phyloP scores from a whole-genome alignment of 1,139 yeast genomes.

The Suhomyces bribrorum region DNA sequence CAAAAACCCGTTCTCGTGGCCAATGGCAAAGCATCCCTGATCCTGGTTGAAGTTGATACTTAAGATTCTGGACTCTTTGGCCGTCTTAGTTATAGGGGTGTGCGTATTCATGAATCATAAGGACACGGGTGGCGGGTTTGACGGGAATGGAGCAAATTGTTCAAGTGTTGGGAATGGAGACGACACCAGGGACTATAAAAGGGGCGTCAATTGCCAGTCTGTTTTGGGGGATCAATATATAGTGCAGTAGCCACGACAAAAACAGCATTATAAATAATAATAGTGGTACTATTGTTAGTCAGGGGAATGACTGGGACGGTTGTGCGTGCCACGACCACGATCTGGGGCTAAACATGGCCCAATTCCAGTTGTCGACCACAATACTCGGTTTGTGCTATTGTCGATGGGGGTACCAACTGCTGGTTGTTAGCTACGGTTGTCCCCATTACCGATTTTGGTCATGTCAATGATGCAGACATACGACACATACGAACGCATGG shows the following conservation, averaged over 20 bases:
- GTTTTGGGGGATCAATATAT: background rate
- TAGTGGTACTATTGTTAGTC: background rate
- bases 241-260: background rate
- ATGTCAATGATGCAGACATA: background rate
- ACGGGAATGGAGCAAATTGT: background rate
- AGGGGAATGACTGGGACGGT: background rate
- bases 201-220: background rate
- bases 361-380: no score
- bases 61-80: slow-evolving; percentile 44
- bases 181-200: no score
- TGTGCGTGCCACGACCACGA: background rate
- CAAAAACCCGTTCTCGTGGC: slow-evolving; percentile 77
- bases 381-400: no score
- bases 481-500: background rate
- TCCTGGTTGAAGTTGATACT: slow-evolving; percentile 82
- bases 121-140: background rate
- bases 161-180: background rate
- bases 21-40: slow-evolving; percentile 84
- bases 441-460: no score
- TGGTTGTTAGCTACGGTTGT: no score
- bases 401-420: no score
- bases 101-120: slow-evolving; percentile 40
- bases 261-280: background rate
- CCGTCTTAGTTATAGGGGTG: slow-evolving; percentile 24
- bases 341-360: no score